phyloP scores from a whole-genome alignment of 2,329 filamentous ascomycete genomes.

The Cladophialophora immunda region DNA sequence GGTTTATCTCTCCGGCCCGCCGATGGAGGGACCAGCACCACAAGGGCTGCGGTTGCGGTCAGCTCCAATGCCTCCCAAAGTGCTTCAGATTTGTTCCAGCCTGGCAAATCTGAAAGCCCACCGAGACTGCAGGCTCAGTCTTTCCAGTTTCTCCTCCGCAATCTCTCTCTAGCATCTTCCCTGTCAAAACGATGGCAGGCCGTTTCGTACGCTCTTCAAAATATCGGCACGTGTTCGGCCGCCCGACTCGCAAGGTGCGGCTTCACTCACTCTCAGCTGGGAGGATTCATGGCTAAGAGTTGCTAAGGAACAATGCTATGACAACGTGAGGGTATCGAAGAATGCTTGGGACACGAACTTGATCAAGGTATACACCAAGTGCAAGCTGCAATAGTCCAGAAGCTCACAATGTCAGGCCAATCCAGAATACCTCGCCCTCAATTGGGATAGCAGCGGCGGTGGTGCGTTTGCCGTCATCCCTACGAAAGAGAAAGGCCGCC shows the following conservation, averaged over 20 bases:
- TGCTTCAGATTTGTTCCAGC: constrained; percentile 8
- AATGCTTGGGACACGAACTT: constrained; percentile 99
- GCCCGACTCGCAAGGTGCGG: constrained; percentile 81
- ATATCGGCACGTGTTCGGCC: constrained; percentile 95
- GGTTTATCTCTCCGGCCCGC: not conserved
- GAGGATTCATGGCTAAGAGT: constrained; percentile 32
- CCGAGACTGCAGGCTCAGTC: constrained; percentile 2
- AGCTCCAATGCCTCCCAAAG: constrained; percentile 5
- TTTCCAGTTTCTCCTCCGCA: not conserved
- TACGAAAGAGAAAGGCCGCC: constrained; percentile 83
- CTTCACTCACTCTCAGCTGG: constrained; percentile 14
- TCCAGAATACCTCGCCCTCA: constrained; percentile 93
- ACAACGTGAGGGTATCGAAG: constrained; percentile 94
- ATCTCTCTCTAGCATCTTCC: not conserved
- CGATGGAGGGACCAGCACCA: constrained; percentile 4
- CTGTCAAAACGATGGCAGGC: constrained; percentile 64
- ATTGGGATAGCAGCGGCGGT: constrained; percentile 96
- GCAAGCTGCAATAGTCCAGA: constrained; percentile 38
- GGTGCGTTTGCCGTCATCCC: constrained; percentile 97
- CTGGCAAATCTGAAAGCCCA: constrained; percentile 3
- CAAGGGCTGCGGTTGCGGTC: not conserved
- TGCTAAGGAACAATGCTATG: constrained; percentile 87
- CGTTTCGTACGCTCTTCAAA: constrained; percentile 78
- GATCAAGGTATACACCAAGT: constrained; percentile 76
- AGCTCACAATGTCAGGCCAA: constrained; percentile 72